Conservation (phyloP, 495 filamentous ascomycete genomes). For the Daldinia loculata region DNA sequence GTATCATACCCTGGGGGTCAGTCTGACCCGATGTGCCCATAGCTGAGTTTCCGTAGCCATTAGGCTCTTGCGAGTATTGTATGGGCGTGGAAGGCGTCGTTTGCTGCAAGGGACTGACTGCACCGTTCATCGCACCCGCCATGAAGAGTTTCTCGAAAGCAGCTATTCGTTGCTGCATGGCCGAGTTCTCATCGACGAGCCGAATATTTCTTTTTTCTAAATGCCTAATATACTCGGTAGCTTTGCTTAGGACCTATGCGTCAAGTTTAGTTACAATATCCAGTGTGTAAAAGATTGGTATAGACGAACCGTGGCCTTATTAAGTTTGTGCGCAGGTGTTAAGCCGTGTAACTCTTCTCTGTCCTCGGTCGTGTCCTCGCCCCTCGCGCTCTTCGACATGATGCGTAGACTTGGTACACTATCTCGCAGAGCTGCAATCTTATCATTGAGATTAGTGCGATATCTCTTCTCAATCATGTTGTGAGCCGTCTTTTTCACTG, state of each 20-base stretch:
- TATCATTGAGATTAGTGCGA: constrained; percentile 94
- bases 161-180: constrained; percentile 72
- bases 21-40: constrained; percentile 44
- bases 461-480: constrained; percentile 99
- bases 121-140: constrained; percentile 64
- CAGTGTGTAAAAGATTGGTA: background rate
- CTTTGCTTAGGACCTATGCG: constrained; percentile 78
- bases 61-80: constrained; percentile 56
- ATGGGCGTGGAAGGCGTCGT: constrained; percentile 53
- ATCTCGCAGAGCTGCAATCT: constrained; percentile 89
- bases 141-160: constrained; percentile 75
- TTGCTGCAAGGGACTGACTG: constrained; percentile 57
- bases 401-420: constrained; percentile 87
- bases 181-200: constrained; percentile 79
- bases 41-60: constrained; percentile 47
- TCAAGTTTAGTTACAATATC: constrained; percentile 22
- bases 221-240: constrained; percentile 94
- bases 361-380: constrained; percentile 73
- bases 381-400: constrained; percentile 71
- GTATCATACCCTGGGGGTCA: constrained; percentile 73
- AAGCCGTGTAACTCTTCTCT: constrained; percentile 81
- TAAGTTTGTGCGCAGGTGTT: constrained; percentile 86
- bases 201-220: constrained; percentile 88
- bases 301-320: constrained; percentile 83
- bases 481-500: constrained; percentile 93